These are phyloP conservation scores for Sequoiadendron giganteum DNA, from an alignment of 75 land plant species.

Conservation along the genomic window DNA sequence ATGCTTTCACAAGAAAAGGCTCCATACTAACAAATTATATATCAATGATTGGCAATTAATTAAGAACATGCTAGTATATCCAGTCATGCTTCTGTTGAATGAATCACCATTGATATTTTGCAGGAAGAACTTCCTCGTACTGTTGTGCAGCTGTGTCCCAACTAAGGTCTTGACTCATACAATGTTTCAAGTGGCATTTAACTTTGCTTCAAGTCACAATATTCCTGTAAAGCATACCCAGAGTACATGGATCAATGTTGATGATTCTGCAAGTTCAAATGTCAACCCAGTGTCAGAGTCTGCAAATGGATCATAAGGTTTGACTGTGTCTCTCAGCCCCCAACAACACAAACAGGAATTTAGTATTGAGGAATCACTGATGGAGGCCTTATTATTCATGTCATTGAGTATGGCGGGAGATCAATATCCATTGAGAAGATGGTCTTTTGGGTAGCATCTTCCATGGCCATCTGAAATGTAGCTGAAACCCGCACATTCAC, in stretches of 20 bases:
- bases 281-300: slow-evolving; percentile 90
- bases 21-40: neutral
- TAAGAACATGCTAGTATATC: neutral
- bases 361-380: neutral
- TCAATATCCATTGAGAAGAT: neutral
- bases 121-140: slow-evolving; percentile 91
- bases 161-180: slow-evolving; percentile 91
- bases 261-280: slow-evolving; percentile 65
- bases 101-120: slow-evolving; percentile 93
- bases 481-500: neutral
- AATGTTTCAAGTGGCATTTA: slow-evolving; percentile 77
- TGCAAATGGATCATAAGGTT: slow-evolving; percentile 68
- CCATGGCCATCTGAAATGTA: neutral
- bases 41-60: neutral
- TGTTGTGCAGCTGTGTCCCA: slow-evolving; percentile 90
- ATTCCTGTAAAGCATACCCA: slow-evolving; percentile 83
- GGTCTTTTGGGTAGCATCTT: neutral
- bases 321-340: slow-evolving; percentile 90
- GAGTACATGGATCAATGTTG: slow-evolving; percentile 65
- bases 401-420: neutral
- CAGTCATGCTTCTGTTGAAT: neutral
- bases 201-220: slow-evolving; percentile 68
- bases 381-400: neutral
- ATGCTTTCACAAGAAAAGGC: too few relatives aligned
- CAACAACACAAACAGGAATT: slow-evolving; percentile 68